Evolutionary conservation across 2,329 filamentous ascomycete genomes (phyloP).

Genomic region (Curvularia hawaiiensis): DNA sequence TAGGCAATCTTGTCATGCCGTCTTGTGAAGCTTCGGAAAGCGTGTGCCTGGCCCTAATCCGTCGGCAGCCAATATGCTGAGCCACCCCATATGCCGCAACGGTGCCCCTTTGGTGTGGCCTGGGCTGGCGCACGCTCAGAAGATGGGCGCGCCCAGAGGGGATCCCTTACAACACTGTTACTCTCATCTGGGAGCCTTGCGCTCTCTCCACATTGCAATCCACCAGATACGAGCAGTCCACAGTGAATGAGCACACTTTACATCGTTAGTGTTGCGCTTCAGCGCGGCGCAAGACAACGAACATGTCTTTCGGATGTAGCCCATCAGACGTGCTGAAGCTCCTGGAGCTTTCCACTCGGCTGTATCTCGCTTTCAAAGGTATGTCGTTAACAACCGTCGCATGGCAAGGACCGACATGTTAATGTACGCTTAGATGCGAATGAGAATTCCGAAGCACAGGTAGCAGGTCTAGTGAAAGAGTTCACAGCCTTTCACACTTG

Average conservation of each 20-base stretch:
- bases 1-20: conserved; percentile 9
- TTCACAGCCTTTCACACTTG: conserved; percentile 39
- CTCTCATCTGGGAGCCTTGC: conserved; percentile 16
- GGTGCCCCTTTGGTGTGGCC: conserved; percentile 20
- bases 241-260: conserved; percentile 31
- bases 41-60: conserved; percentile 15
- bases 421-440: conserved; percentile 36
- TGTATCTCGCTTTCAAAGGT: conserved; percentile 44
- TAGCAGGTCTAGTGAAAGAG: conserved; percentile 38
- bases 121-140: conserved; percentile 9
- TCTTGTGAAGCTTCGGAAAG: conserved; percentile 11
- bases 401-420: conserved; percentile 7
- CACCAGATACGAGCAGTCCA: conserved; percentile 8
- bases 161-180: conserved; percentile 15
- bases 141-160: conserved; percentile 15
- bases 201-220: conserved; percentile 23
- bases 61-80: conserved; percentile 21
- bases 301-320: conserved; percentile 41
- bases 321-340: conserved; percentile 40
- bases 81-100: conserved; percentile 18
- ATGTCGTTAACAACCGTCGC: conserved; percentile 6
- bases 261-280: conserved; percentile 28
- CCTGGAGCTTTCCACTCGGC: conserved; percentile 38
- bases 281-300: conserved; percentile 31
- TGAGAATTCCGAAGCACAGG: conserved; percentile 41